Evolutionary conservation across 2,329 filamentous ascomycete species (phyloP).

Genomic region (Penicillium sp.): DNA sequence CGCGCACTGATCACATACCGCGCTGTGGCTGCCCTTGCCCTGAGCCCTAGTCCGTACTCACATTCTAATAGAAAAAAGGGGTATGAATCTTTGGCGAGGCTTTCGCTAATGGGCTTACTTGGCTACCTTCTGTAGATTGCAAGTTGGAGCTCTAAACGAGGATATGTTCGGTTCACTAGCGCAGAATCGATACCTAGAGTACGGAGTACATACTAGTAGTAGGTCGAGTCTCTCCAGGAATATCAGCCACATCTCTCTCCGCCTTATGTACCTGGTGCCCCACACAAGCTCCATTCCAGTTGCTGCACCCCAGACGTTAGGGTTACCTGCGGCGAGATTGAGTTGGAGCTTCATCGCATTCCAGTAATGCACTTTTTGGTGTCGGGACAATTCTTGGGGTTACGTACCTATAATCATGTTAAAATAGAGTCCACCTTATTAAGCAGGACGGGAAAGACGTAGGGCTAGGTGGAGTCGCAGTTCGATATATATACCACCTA

Average conservation of each 20-base stretch:
- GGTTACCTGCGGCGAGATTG: neutral
- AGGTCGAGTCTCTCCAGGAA: neutral
- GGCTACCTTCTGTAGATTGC: neutral
- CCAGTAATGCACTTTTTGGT: neutral
- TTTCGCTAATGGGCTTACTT: neutral
- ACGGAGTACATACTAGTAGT: no score
- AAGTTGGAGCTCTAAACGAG: neutral
- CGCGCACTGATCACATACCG: constrained; percentile 26
- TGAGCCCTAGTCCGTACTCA: constrained; percentile 23
- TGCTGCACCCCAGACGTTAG: neutral
- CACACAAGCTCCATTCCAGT: neutral
- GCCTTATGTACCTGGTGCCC: neutral
- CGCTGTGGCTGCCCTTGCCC: constrained; percentile 25
- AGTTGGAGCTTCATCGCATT: neutral
- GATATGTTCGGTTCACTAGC: neutral
- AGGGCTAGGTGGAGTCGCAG: no score
- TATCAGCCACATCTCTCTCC: neutral
- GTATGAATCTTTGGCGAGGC: neutral
- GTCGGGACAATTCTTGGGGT: no score
- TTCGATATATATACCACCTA: no score
- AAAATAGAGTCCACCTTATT: no score
- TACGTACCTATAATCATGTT: no score
- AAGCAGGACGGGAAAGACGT: no score
- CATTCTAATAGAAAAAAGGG: neutral
- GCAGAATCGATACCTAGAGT: neutral